Base-by-base conservation (phyloP, 2,329 filamentous ascomycete genomes). In the Xylariomycetidae sp. region DNA sequence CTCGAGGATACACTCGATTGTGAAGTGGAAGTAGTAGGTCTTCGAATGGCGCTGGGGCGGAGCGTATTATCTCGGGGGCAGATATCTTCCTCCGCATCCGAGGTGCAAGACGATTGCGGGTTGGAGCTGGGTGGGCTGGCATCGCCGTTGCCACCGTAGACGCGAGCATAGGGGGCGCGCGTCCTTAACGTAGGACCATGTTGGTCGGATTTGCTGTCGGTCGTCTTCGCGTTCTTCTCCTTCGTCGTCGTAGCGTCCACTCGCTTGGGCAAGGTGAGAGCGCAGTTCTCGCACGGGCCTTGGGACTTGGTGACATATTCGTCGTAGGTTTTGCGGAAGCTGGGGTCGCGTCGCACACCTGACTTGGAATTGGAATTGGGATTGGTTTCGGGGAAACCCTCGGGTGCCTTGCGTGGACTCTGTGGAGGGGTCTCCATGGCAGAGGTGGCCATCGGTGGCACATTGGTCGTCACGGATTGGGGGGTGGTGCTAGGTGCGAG, bases 251-350 rank as follows among this genome's bases (percentile, higher is more conserved):
- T 47, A 31, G 44, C 35, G 16, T 59, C 52, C 34, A 66, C 64
- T 30, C 63, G 61, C 46, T 66, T 67, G 0, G 79, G 79, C 6
- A 83, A 58, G 1, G 77, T 82, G 48, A 83, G 68, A 37, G 78
- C 77, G 53, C 79, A 83, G 55, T 82, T 83, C 41, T 80, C 74
- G 53, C 79, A 83, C 15, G 78, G 77, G 6, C 70, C 74, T 32
- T 77, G 74, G 37, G 73, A 71, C 53, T 72, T 75, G 26, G 73
- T 79, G 17, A 77, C 76, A n/a, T 72, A 72, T 40, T 80, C 76
- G 45, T 80, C 76, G 43, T 81, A 81, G 1, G 76, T 81, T 48
- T 70, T 69, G 37, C 68, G 67, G 45, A 79, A 81, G 51, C 70
- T 73, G 16, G 74, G 75, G 39, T 79, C 75, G 37, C 69, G 67